phyloP scores from a whole-genome alignment of 163 green algal species.

The Picocystis sp. region DNA sequence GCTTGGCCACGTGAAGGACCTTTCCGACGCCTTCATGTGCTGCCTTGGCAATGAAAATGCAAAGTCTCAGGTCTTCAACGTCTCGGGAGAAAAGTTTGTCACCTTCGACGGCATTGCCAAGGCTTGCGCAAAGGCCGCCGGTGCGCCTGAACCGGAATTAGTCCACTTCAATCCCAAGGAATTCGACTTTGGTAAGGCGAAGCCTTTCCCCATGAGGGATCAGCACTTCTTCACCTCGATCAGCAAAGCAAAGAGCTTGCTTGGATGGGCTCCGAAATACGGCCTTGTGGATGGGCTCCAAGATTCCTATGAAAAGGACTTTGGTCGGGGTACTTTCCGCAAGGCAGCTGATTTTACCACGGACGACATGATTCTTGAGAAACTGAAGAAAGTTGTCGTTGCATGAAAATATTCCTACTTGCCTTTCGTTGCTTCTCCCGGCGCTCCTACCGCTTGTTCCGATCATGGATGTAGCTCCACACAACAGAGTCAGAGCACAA shows the following conservation, averaged over 20 bases:
- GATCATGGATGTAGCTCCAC: no score
- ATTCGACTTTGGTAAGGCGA: slow-evolving; percentile 68
- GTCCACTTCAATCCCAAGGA: slow-evolving; percentile 85
- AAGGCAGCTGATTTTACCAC: slow-evolving; percentile 77
- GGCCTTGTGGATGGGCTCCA: slow-evolving; percentile 67
- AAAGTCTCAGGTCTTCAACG: slow-evolving; percentile 72
- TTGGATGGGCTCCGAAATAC: slow-evolving; percentile 80
- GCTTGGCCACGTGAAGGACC: slow-evolving; percentile 90
- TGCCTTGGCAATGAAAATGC: slow-evolving; percentile 73
- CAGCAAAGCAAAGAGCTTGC: slow-evolving; percentile 64
- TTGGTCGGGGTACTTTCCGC: slow-evolving; percentile 70
- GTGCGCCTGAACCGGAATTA: slow-evolving; percentile 64
- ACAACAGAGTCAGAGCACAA: no score
- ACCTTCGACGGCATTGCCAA: slow-evolving; percentile 89
- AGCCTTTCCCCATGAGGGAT: slow-evolving; percentile 85
- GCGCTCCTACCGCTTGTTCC: no score
- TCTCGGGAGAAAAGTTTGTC: slow-evolving; percentile 60
- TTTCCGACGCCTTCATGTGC: slow-evolving; percentile 69
- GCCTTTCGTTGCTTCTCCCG: no score
- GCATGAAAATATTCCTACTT: background rate
- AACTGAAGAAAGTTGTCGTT: slow-evolving; percentile 18
- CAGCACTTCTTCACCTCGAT: slow-evolving; percentile 93
- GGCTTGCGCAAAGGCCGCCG: slow-evolving; percentile 64
- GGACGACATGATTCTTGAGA: slow-evolving; percentile 77
- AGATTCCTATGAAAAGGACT: slow-evolving; percentile 84